These are phyloP conservation scores for Paraphaeosphaeria sporulosa DNA, from an alignment of 2,329 filamentous ascomycete species.

Conservation along the genomic window DNA sequence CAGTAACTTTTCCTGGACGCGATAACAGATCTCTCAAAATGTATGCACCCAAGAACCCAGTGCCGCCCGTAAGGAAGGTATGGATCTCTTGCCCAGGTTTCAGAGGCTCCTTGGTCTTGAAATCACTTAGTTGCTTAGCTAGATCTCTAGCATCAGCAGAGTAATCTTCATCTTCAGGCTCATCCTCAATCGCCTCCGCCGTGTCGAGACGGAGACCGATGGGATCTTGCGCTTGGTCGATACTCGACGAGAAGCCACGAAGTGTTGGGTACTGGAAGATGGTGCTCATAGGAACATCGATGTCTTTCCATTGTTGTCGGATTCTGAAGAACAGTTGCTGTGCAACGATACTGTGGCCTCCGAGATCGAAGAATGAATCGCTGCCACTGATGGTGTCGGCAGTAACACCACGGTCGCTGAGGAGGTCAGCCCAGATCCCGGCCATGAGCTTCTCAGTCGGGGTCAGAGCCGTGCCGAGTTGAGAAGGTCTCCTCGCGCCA, in stretches of 20 bases:
- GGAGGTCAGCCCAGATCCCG: conserved; percentile 75
- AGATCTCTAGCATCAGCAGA: conserved; percentile 62
- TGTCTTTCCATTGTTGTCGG: conserved; percentile 66
- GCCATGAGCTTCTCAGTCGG: conserved; percentile 73
- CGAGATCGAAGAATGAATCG: conserved; percentile 78
- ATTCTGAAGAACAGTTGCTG: conserved; percentile 81
- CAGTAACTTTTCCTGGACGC: conserved; percentile 71
- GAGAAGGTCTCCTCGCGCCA: conserved; percentile 55
- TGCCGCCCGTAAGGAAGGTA: conserved; percentile 86
- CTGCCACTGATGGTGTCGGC: conserved; percentile 71
- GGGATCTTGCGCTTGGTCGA: conserved; percentile 59
- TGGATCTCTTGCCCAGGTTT: conserved; percentile 57
- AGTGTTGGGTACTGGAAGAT: conserved; percentile 75
- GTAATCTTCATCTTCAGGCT: conserved; percentile 61
- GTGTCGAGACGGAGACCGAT: conserved; percentile 56
- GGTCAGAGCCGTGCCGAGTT: conserved; percentile 56
- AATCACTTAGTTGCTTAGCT: conserved; percentile 53
- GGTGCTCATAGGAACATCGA: conserved; percentile 72
- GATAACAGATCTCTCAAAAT: conserved; percentile 77
- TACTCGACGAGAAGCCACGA: conserved; percentile 61
- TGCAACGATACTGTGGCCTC: conserved; percentile 81
- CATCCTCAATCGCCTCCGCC: conserved; percentile 50
- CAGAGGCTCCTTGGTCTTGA: conserved; percentile 52
- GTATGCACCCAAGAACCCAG: conserved; percentile 87
- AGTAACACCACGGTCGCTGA: conserved; percentile 66